These are phyloP conservation scores for Dioszegia aurantiaca DNA, from an alignment of 768 basidiomycete species.

Conservation along the genomic window DNA sequence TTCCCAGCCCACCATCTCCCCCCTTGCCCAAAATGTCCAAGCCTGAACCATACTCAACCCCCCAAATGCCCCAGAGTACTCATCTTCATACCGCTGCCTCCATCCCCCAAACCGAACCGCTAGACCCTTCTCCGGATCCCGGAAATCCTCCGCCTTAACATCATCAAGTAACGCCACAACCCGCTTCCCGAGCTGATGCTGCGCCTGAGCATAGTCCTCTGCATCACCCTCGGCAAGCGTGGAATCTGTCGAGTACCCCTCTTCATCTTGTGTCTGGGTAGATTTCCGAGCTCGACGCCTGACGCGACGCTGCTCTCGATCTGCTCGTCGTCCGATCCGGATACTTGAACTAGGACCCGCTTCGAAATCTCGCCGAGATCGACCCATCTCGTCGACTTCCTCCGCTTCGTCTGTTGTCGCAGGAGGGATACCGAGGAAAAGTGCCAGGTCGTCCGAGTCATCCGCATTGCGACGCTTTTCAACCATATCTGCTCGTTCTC, in stretches of 20 bases:
- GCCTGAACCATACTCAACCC: conserved; percentile 79
- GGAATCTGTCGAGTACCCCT: conserved; percentile 85
- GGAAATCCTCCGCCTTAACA: conserved; percentile 79
- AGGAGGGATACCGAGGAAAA: conserved; percentile 62
- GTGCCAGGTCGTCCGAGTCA: conserved; percentile 73
- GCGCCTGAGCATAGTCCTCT: conserved; percentile 66
- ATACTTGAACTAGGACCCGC: conserved; percentile 56
- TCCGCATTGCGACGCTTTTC: conserved; percentile 67
- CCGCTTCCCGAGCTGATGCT: conserved; percentile 58
- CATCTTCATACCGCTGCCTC: conserved; percentile 73
- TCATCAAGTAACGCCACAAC: conserved; percentile 68
- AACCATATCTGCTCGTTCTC: conserved; percentile 71
- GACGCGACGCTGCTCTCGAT: conserved; percentile 61
- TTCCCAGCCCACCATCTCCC: conserved; percentile 85
- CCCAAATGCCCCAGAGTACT: conserved; percentile 83
- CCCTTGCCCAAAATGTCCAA: conserved; percentile 91
- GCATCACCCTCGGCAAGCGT: conserved; percentile 66
- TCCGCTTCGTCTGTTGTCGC: conserved; percentile 50
- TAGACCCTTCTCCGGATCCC: conserved; percentile 70
- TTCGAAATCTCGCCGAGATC: conserved; percentile 53
- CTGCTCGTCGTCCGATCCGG: conserved; percentile 61
- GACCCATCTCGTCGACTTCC: conserved; percentile 65
- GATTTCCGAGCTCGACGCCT: conserved; percentile 51
- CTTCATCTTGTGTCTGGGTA: conserved; percentile 54
- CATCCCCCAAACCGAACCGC: conserved; percentile 66